Evolutionary conservation across 108 stramenopile genomes (phyloP).

Genomic region (Discostella pseudostelligera): DNA sequence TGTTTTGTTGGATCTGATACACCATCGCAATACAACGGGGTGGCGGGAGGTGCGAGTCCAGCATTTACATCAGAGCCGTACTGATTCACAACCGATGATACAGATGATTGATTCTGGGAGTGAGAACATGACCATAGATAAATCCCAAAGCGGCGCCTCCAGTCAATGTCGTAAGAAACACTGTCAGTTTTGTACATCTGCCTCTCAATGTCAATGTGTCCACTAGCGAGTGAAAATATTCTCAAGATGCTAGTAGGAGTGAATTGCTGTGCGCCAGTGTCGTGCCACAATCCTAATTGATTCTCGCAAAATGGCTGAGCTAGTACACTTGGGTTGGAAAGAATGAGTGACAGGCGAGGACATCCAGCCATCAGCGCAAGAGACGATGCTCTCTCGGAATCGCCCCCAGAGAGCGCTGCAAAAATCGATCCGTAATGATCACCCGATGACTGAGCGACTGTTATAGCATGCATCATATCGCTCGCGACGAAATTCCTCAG

Average conservation of each 20-base stretch:
- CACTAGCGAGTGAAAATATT: conserved; percentile 53
- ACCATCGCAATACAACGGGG: conserved; percentile 31
- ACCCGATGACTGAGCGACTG: conserved; percentile 21
- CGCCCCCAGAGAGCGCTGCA: conserved; percentile 68
- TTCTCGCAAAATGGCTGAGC: conserved; percentile 28
- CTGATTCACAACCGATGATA: conserved; percentile 44
- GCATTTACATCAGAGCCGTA: conserved; percentile 52
- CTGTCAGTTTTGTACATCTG: conserved; percentile 40
- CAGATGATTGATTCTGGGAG: conserved; percentile 15
- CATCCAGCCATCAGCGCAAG: conserved; percentile 56
- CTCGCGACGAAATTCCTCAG: conserved; percentile 22
- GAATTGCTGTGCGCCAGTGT: conserved; percentile 33
- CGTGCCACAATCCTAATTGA: conserved; percentile 51
- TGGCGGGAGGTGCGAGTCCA: conserved; percentile 60
- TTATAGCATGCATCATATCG: conserved; percentile 27
- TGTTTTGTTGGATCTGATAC: conserved; percentile 16
- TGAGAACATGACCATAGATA: conserved; percentile 49
- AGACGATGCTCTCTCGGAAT: conserved; percentile 51
- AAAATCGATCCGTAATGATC: conserved; percentile 56
- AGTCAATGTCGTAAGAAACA: conserved; percentile 48
- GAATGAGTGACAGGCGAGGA: conserved; percentile 57
- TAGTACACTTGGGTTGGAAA: conserved; percentile 44
- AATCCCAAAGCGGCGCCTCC: conserved; percentile 76
- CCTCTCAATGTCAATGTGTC: conserved; percentile 57
- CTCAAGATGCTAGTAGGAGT: conserved; percentile 49